Evolutionary conservation across 257 asterid genomes (phyloP).

Genomic region (Ilex aquifolium): DNA sequence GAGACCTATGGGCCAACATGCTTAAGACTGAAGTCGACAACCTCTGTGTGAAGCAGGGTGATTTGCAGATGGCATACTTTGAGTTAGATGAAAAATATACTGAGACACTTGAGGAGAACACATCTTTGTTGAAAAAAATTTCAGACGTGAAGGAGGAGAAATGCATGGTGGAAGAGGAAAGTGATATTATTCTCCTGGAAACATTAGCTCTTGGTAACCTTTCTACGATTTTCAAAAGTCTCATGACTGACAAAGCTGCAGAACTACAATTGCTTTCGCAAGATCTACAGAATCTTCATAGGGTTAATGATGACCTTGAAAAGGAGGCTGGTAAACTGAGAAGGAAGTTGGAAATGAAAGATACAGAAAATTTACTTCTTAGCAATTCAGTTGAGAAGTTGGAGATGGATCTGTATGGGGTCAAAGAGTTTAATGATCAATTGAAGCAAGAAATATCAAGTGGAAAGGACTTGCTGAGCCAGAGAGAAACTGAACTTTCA

Average conservation of each 20-base stretch:
- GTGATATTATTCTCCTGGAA: slow-evolving; percentile 49
- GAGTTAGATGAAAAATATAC: slow-evolving; percentile 39
- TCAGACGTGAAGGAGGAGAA: slow-evolving; percentile 57
- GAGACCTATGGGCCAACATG: slow-evolving; percentile 29
- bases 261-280: slow-evolving; percentile 47
- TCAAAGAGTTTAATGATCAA: slow-evolving; percentile 31
- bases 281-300: slow-evolving; percentile 41
- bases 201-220: slow-evolving; percentile 41
- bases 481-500: slow-evolving; percentile 45
- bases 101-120: slow-evolving; percentile 51
- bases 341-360: slow-evolving; percentile 49
- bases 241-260: slow-evolving; percentile 36
- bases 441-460: slow-evolving; percentile 38
- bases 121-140: slow-evolving; percentile 39
- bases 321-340: slow-evolving; percentile 39
- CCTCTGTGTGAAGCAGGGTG: slow-evolving; percentile 37
- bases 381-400: slow-evolving; percentile 47
- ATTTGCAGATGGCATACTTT: slow-evolving; percentile 41
- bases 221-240: slow-evolving; percentile 38
- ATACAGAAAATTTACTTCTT: slow-evolving; percentile 47
- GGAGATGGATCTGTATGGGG: slow-evolving; percentile 50
- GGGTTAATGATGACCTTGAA: slow-evolving; percentile 37
- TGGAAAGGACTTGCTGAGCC: slow-evolving; percentile 31
- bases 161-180: slow-evolving; percentile 36
- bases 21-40: slow-evolving; percentile 47